Evolutionary conservation across 495 filamentous ascomycete genomes (phyloP).

Genomic region (Saxophila tyrrhenica): DNA sequence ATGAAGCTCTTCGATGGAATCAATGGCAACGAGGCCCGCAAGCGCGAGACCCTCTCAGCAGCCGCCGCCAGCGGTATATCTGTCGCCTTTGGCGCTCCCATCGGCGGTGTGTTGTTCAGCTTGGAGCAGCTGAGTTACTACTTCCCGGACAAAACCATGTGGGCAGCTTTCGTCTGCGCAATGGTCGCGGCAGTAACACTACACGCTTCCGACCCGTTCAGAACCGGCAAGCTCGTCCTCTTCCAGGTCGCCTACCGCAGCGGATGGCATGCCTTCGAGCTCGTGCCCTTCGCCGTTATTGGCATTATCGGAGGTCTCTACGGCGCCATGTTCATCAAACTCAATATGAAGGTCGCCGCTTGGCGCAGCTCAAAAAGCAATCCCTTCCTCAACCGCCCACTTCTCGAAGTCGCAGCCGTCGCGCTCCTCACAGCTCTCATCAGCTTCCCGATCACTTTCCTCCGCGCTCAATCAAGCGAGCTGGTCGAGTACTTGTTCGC

Average conservation of each 20-base stretch:
- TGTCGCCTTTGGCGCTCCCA: slow-evolving; percentile 93
- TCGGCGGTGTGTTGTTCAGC: slow-evolving; percentile 91
- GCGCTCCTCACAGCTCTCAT: slow-evolving; percentile 72
- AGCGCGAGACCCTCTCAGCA: slow-evolving; percentile 89
- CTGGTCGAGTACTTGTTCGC: slow-evolving; percentile 86
- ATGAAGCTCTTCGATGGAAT: slow-evolving; percentile 82
- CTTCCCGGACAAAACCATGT: slow-evolving; percentile 99
- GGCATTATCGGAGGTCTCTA: slow-evolving; percentile 87
- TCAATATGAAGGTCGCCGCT: slow-evolving; percentile 77
- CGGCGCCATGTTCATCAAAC: slow-evolving; percentile 84
- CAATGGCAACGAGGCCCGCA: slow-evolving; percentile 86
- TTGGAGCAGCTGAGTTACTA: slow-evolving; percentile 97
- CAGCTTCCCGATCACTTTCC: slow-evolving; percentile 91
- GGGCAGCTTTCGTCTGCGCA: slow-evolving; percentile 97
- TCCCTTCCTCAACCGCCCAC: slow-evolving; percentile 46
- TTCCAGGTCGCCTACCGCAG: slow-evolving; percentile 93
- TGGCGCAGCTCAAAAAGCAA: slow-evolving; percentile 53
- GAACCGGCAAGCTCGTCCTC: slow-evolving; percentile 89
- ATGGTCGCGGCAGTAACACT: slow-evolving; percentile 93
- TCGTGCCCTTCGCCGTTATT: slow-evolving; percentile 76
- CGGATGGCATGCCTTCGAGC: slow-evolving; percentile 90
- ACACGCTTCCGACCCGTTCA: slow-evolving; percentile 87
- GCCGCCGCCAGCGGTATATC: slow-evolving; percentile 92
- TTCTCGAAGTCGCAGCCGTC: slow-evolving; percentile 64
- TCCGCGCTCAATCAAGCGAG: slow-evolving; percentile 77